Evolutionary conservation across 805 yeast genomes (phyloP), one percentile per base, ranked within the genome.

Genomic region (Candida montana): DNA sequence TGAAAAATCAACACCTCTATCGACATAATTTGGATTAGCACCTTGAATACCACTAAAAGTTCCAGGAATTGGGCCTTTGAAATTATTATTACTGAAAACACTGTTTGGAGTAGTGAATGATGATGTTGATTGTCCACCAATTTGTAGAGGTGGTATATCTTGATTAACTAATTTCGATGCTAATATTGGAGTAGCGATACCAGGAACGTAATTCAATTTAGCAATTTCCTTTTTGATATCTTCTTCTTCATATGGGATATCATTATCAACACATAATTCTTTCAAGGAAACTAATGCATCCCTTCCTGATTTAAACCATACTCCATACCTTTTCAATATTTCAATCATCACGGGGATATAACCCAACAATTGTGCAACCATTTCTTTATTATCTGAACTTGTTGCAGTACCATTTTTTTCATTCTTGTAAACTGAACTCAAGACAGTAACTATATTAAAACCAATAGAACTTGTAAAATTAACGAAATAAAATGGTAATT

Each of bases 401-500:
- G 29, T 26, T 11, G 7, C 29, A 26, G 9, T 23, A 23, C 10
- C 10, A 23, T 6, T 5, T 8, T 6, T n/a, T 11, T n/a, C 17
- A 33, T 26, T 26, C 15, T 30, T 24, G 3, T 5, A 23, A 7
- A 17, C 15, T 5, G 23, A 16, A 20, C 40, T 21, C 5, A 46
- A 21, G 11, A 44, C 19, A 30, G 36, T 35, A 2, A 50, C 32
- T 16, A 29, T 12, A 9, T 36, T 36, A 4, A 36, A 48, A 4
- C 46, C 38, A 6, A 47, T 39, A 7, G 35, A 20, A 23, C 44
- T 41, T 13, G 45, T 20, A 3, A 47, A 35, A 15, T 46, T 40
- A 5, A 46, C 39, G 8, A 45, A 40, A n/a, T 45, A 46, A 33
- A 45, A 52, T 3, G 58, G 52, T 3, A 47, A 15, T n/a, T 44